Evolutionary conservation across 345 rosid species (phyloP).

Genomic region (Acer negundo): DNA sequence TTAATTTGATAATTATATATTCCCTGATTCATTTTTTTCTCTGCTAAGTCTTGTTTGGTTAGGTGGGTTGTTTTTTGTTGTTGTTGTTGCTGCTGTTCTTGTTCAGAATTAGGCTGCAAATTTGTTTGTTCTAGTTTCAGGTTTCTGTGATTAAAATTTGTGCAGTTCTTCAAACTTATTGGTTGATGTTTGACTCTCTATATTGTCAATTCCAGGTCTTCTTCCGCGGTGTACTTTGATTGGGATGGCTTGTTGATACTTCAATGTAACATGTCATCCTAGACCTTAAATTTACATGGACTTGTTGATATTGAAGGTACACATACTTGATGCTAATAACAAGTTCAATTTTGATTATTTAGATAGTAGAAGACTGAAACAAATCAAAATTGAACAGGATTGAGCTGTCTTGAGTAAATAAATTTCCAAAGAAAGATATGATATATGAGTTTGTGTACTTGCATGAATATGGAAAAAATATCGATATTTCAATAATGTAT

Average conservation of each 20-base stretch:
- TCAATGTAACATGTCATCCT: not conserved
- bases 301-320: not conserved
- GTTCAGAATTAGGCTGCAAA: not conserved
- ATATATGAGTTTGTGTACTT: not conserved
- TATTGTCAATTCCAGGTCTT: not conserved
- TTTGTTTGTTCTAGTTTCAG: not conserved
- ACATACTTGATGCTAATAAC: not conserved
- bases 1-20: not conserved
- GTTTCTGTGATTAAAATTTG: not conserved
- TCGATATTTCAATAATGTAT: not conserved
- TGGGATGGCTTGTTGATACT: not conserved
- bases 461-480: not conserved
- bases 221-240: not conserved
- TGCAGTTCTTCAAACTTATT: not conserved
- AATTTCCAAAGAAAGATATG: too few species aligned
- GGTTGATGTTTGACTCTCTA: not conserved
- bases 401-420: not conserved
- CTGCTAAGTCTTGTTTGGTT: not conserved
- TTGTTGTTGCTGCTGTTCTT: not conserved
- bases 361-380: not conserved
- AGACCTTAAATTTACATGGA: not conserved
- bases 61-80: not conserved
- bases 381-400: not conserved
- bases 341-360: not conserved
- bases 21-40: not conserved